Percentiles rank a stretch among this genome's conserved stretches.
phyloP scores from a whole-genome alignment of 768 basidiomycete species.

The Pholiota molesta region DNA sequence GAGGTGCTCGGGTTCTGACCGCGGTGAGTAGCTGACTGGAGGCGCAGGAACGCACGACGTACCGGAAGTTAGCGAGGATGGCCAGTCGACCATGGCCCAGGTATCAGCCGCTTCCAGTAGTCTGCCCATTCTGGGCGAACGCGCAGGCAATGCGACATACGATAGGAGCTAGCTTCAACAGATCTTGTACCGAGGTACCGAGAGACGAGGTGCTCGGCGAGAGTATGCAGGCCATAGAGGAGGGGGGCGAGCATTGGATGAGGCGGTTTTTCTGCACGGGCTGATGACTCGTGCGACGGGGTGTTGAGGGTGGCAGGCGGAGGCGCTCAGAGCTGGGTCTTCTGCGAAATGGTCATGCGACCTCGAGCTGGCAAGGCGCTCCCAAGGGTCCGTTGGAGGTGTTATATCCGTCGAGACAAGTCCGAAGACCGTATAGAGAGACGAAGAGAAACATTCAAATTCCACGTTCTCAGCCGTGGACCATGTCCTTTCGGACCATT shows the following conservation, averaged over 20 bases:
- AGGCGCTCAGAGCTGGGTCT: constrained; percentile 60
- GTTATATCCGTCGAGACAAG: constrained; percentile 28
- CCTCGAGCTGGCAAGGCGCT: constrained; percentile 43
- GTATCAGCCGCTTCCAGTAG: constrained; percentile 87
- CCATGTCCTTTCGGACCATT: constrained; percentile 55
- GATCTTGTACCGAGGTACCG: constrained; percentile 54
- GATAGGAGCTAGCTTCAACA: constrained; percentile 61
- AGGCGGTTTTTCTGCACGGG: constrained; percentile 30
- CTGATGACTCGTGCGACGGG: constrained; percentile 23
- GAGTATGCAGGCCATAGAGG: constrained; percentile 76
- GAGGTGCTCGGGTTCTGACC: constrained; percentile 47
- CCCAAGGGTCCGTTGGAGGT: constrained; percentile 44
- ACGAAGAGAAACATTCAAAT: constrained; percentile 57
- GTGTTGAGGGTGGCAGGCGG: constrained; percentile 26
- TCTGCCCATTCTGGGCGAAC: constrained; percentile 88
- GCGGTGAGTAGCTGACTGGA: background rate
- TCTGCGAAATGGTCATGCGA: constrained; percentile 55
- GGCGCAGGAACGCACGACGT: constrained; percentile 22
- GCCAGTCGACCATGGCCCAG: constrained; percentile 67
- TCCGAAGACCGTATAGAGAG: constrained; percentile 53
- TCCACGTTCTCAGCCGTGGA: constrained; percentile 49
- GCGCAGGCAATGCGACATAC: constrained; percentile 64
- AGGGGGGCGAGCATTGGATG: constrained; percentile 57
- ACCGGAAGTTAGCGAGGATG: constrained; percentile 47
- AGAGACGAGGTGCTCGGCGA: constrained; percentile 74